Conservation (phyloP, 2,329 filamentous ascomycete species). For the Aspergillus terreus region DNA sequence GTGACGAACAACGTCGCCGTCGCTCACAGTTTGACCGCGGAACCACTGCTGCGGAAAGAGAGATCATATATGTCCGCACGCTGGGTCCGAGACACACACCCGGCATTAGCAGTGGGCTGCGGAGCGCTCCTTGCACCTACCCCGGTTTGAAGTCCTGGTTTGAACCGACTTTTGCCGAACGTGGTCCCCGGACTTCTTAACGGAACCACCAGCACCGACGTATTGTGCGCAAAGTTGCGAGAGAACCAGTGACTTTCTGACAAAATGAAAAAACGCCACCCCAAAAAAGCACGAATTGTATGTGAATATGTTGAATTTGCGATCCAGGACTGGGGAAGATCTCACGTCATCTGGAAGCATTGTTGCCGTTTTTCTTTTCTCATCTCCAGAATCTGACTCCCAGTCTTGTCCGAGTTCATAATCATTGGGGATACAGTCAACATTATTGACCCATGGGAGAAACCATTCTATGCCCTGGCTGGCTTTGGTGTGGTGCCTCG, state of each 20-base stretch:
- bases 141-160: slow-evolving; percentile 23
- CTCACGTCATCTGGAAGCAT: not conserved
- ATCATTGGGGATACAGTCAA: slow-evolving; percentile 18
- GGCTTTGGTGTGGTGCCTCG: slow-evolving; percentile 23
- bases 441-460: slow-evolving; percentile 17
- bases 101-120: slow-evolving; percentile 15
- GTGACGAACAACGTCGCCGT: slow-evolving; percentile 71
- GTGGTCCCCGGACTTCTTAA: slow-evolving; percentile 19
- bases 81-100: slow-evolving; percentile 16
- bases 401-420: slow-evolving; percentile 13
- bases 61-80: slow-evolving; percentile 45
- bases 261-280: not conserved
- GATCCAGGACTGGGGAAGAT: not conserved
- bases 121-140: slow-evolving; percentile 24
- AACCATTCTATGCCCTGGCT: slow-evolving; percentile 18
- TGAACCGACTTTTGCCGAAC: slow-evolving; percentile 12
- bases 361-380: not conserved
- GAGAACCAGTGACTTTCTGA: not conserved
- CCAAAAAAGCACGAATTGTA: not conserved
- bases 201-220: not conserved
- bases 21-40: slow-evolving; percentile 79
- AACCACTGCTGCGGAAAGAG: slow-evolving; percentile 66
- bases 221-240: not conserved
- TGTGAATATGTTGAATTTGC: slow-evolving; percentile 3
- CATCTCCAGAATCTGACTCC: not conserved